These are phyloP conservation scores for Suillus hirtellus DNA, from an alignment of 768 basidiomycete species.

Conservation along the genomic window DNA sequence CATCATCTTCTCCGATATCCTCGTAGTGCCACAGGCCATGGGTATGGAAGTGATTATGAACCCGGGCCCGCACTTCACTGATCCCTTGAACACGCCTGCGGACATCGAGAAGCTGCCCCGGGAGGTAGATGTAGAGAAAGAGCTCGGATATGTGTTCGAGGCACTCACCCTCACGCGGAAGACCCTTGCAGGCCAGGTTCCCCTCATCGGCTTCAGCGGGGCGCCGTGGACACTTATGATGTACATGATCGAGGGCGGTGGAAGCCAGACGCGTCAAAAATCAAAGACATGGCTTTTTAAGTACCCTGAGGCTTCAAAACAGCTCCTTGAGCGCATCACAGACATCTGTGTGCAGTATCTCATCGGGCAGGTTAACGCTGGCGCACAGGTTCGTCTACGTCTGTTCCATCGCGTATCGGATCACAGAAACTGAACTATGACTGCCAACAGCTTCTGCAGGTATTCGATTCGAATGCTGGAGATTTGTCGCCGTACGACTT, in stretches of 20 bases:
- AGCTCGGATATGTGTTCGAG: conserved; percentile 89
- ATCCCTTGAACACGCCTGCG: conserved; percentile 75
- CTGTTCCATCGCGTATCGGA: background rate
- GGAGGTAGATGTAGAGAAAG: conserved; percentile 76
- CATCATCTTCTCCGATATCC: conserved; percentile 98
- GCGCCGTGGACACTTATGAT: conserved; percentile 98
- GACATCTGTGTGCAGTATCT: conserved; percentile 87
- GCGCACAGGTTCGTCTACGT: conserved; percentile 78
- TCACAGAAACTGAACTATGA: background rate
- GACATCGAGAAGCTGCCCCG: conserved; percentile 64
- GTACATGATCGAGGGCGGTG: conserved; percentile 98
- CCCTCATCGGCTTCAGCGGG: conserved; percentile 95
- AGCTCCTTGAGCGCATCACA: conserved; percentile 77
- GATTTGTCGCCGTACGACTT: conserved; percentile 92
- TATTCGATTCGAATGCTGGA: conserved; percentile 96
- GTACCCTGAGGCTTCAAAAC: conserved; percentile 81
- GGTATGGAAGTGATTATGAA: conserved; percentile 96
- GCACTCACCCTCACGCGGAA: conserved; percentile 86
- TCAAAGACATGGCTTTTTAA: conserved; percentile 94
- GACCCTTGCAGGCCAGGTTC: conserved; percentile 83
- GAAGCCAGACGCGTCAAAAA: conserved; percentile 87
- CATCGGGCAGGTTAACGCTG: conserved; percentile 91
- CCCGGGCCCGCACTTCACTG: conserved; percentile 86
- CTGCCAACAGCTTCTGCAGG: conserved; percentile 75
- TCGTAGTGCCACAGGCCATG: conserved; percentile 97